These are phyloP conservation scores for Pythium brachiatum DNA, from an alignment of 352 stramenopile species.

Conservation along the genomic window DNA sequence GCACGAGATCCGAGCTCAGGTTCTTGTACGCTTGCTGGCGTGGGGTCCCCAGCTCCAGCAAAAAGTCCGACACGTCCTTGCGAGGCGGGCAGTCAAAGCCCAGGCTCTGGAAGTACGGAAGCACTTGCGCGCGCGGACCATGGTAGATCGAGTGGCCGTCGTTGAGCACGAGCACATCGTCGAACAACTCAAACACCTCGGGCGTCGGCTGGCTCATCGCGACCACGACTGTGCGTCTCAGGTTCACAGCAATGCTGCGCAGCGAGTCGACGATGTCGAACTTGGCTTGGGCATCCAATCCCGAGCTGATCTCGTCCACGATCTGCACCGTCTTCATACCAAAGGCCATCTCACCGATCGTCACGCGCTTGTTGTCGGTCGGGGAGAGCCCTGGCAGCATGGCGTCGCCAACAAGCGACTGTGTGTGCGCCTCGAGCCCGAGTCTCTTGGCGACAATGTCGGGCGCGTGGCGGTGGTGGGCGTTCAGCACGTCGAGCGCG, in stretches of 20 bases:
- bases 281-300: slow-evolving; percentile 79
- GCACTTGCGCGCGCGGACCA: slow-evolving; percentile 34
- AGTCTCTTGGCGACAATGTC: slow-evolving; percentile 57
- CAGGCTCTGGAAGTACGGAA: slow-evolving; percentile 48
- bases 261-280: slow-evolving; percentile 89
- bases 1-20: slow-evolving; percentile 10
- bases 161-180: slow-evolving; percentile 52
- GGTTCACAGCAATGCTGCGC: slow-evolving; percentile 42
- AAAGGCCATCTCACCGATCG: slow-evolving; percentile 65
- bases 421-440: slow-evolving; percentile 46
- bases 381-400: slow-evolving; percentile 54
- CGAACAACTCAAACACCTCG: slow-evolving; percentile 57
- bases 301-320: slow-evolving; percentile 85
- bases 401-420: slow-evolving; percentile 58
- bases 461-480: slow-evolving; percentile 33
- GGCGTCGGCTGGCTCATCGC: slow-evolving; percentile 44
- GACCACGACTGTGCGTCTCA: slow-evolving; percentile 45
- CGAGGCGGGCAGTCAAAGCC: slow-evolving; percentile 39
- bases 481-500: slow-evolving; percentile 34
- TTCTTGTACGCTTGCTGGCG: slow-evolving; percentile 34
- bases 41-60: slow-evolving; percentile 32
- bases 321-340: slow-evolving; percentile 45
- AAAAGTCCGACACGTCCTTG: slow-evolving; percentile 33
- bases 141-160: slow-evolving; percentile 54
- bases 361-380: slow-evolving; percentile 52